Conservation (phyloP, 106 monocot species). For the Apostasia ramifera region DNA sequence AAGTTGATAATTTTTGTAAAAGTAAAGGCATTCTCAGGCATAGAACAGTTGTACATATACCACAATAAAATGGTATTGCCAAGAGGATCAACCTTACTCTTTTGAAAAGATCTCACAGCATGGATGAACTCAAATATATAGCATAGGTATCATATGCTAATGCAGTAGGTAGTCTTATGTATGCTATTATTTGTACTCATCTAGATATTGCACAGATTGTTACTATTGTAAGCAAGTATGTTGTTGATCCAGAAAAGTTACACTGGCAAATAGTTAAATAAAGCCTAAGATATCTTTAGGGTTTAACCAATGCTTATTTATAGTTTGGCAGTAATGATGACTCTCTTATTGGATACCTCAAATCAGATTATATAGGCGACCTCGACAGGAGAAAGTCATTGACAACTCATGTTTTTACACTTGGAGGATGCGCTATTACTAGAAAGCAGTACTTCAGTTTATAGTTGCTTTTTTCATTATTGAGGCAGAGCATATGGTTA, state of each 20-base stretch:
- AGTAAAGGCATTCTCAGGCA: too few species aligned
- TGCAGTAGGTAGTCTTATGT: neutral
- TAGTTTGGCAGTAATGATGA: neutral
- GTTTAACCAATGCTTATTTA: neutral
- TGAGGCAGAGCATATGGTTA: neutral
- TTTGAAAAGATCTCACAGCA: too few species aligned
- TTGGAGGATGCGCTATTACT: too few species aligned
- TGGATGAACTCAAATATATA: neutral
- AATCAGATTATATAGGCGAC: neutral
- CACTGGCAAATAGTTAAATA: neutral
- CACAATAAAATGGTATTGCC: too few species aligned
- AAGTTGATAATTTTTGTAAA: too few species aligned
- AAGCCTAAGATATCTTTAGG: neutral
- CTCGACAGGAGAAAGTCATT: neutral
- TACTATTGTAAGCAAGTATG: neutral
- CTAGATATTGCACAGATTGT: neutral
- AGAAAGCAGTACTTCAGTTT: neutral
- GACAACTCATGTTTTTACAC: too few species aligned
- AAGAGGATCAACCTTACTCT: too few species aligned
- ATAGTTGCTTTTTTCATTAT: neutral
- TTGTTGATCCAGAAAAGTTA: neutral
- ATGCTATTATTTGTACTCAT: neutral
- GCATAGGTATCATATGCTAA: neutral
- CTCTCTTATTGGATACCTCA: too few species aligned
- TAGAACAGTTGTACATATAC: too few species aligned